Evolutionary conservation across 1,284 basidiomycete genomes (phyloP).

Genomic region (Trichosporon faecale): DNA sequence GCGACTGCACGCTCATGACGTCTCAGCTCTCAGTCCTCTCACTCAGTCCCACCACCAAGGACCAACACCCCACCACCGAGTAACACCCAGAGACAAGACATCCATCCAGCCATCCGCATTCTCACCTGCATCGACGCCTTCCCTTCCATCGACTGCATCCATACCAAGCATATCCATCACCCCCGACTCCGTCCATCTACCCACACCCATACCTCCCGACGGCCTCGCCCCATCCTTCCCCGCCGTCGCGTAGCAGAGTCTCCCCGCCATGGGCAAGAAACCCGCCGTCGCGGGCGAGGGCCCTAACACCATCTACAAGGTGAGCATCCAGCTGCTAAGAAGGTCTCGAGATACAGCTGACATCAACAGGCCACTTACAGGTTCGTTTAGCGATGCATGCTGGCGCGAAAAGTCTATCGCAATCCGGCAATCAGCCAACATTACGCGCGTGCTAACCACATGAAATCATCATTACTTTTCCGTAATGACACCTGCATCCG

Average conservation of each 20-base stretch:
- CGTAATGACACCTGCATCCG: not conserved
- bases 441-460: conserved; percentile 16
- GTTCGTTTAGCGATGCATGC: conserved; percentile 18
- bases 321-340: conserved; percentile 18
- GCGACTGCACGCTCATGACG: not conserved
- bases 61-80: not conserved
- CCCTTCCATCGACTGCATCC: not conserved
- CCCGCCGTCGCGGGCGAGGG: conserved; percentile 28
- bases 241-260: not conserved
- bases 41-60: not conserved
- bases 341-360: conserved; percentile 9
- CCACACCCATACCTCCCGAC: not conserved
- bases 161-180: not conserved
- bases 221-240: not conserved
- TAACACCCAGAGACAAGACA: not conserved
- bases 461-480: not conserved
- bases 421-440: not conserved
- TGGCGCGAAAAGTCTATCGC: not conserved
- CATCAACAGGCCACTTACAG: conserved; percentile 35
- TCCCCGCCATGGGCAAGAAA: conserved; percentile 33
- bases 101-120: not conserved
- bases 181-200: not conserved
- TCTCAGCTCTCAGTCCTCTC: not conserved
- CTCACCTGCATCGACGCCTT: not conserved
- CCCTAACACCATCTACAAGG: conserved; percentile 46